These are phyloP conservation scores for Nepenthes mirabilis DNA, from an alignment of 148 eudicot species.

Conservation along the genomic window DNA sequence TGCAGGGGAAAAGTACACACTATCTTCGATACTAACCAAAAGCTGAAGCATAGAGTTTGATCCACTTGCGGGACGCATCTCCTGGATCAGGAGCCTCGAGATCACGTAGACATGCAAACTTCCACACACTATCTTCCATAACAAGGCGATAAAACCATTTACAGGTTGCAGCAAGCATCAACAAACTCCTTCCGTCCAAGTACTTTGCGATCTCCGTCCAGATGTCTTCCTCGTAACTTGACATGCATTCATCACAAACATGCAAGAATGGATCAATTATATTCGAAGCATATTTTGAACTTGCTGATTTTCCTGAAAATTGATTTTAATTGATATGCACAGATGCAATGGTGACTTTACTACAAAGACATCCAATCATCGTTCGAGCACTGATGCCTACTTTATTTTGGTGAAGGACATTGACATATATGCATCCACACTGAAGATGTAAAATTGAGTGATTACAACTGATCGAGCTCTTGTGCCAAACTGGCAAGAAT, in stretches of 20 bases:
- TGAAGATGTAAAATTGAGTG: too few species aligned
- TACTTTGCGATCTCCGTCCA: constrained; percentile 84
- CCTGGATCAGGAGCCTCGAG: constrained; percentile 75
- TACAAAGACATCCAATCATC: too few species aligned
- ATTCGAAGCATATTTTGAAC: too few species aligned
- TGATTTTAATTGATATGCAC: too few species aligned
- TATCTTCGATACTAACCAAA: constrained; percentile 36
- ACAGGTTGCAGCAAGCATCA: constrained; percentile 69
- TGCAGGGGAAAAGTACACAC: background rate
- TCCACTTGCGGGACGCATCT: constrained; percentile 44
- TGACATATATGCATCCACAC: too few species aligned
- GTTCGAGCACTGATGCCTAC: too few species aligned
- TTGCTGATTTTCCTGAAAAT: too few species aligned
- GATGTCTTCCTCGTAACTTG: constrained; percentile 66
- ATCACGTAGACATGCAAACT: constrained; percentile 69
- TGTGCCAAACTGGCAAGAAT: too few species aligned
- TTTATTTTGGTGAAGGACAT: too few species aligned
- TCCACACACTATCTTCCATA: constrained; percentile 78
- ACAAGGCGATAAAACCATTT: constrained; percentile 64
- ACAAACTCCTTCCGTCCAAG: constrained; percentile 65
- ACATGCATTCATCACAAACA: background rate
- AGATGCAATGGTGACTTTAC: too few species aligned
- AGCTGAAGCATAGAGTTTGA: constrained; percentile 55
- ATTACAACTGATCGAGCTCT: too few species aligned
- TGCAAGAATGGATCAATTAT: too few species aligned